Percentiles rank a stretch among this genome's conserved stretches.
phyloP scores from a whole-genome alignment of 208 protist species.

The Angomonas deanei region DNA sequence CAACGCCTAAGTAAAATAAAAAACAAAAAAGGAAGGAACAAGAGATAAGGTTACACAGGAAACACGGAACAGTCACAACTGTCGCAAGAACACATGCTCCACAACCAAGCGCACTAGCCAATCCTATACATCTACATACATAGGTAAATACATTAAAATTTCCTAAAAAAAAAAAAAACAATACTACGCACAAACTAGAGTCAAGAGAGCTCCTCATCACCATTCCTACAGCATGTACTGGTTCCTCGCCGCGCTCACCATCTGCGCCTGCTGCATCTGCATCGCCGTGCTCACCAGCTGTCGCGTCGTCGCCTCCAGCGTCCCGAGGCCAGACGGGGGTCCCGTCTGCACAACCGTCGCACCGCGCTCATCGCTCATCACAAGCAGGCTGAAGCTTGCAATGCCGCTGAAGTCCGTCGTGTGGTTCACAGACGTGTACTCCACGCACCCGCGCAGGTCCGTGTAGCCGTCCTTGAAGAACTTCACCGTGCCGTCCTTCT shows the following conservation, averaged over 20 bases:
- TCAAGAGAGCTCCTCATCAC: too few relatives aligned
- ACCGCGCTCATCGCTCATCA: constrained; percentile 8
- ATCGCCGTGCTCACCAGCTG: background rate
- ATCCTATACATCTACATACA: too few relatives aligned
- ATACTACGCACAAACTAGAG: too few relatives aligned
- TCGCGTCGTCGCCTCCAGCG: constrained; percentile 1
- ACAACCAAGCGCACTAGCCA: too few relatives aligned
- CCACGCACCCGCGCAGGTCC: constrained; percentile 15
- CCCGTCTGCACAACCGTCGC: constrained; percentile 5
- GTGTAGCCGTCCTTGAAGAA: constrained; percentile 23
- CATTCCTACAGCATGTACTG: too few relatives aligned
- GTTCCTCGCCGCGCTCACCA: background rate
- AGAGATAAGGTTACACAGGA: too few relatives aligned
- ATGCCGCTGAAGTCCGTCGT: constrained; percentile 4
- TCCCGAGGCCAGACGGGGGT: constrained; percentile 4
- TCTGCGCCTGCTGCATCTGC: background rate
- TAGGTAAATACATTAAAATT: too few relatives aligned
- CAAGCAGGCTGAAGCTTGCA: constrained; percentile 10
- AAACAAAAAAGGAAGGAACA: too few relatives aligned
- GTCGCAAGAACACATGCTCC: too few relatives aligned
- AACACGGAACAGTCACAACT: too few relatives aligned
- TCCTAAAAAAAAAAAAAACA: too few relatives aligned
- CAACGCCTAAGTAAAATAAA: too few relatives aligned
- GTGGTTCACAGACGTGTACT: constrained; percentile 15
- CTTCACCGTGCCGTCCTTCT: background rate